Evolutionary conservation across 768 basidiomycete genomes (phyloP).

Genomic region (Tremella mesenterica): DNA sequence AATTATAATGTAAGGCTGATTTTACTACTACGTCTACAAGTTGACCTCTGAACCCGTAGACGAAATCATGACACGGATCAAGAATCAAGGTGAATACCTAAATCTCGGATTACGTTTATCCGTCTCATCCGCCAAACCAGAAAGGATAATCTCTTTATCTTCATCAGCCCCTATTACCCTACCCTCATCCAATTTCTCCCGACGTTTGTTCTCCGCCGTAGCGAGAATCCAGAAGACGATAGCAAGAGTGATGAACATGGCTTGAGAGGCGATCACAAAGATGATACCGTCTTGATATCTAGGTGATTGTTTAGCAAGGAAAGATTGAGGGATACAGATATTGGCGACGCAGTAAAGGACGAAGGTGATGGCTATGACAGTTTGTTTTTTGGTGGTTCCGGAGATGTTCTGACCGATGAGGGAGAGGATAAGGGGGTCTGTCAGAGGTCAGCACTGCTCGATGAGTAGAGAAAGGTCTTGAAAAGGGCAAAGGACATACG

Average conservation of each 20-base stretch:
- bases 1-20: no score
- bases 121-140: background rate
- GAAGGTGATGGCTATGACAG: constrained; percentile 1
- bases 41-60: no score
- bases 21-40: no score
- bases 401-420: background rate
- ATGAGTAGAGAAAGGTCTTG: no score
- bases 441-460: background rate
- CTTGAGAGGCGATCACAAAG: constrained; percentile 1
- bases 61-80: no score
- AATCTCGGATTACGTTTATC: background rate
- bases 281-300: constrained; percentile 1
- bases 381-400: background rate
- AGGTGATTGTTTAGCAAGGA: background rate
- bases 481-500: no score
- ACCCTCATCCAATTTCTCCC: background rate
- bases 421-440: background rate
- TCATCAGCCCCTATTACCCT: background rate
- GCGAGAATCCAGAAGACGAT: background rate
- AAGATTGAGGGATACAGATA: background rate
- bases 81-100: background rate
- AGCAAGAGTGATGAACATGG: background rate
- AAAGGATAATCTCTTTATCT: background rate
- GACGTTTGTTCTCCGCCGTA: background rate
- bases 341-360: constrained; percentile 1